These are phyloP conservation scores for Aechmea fasciata DNA, from an alignment of 176 grass and related monocot genomes.

Conservation along the genomic window DNA sequence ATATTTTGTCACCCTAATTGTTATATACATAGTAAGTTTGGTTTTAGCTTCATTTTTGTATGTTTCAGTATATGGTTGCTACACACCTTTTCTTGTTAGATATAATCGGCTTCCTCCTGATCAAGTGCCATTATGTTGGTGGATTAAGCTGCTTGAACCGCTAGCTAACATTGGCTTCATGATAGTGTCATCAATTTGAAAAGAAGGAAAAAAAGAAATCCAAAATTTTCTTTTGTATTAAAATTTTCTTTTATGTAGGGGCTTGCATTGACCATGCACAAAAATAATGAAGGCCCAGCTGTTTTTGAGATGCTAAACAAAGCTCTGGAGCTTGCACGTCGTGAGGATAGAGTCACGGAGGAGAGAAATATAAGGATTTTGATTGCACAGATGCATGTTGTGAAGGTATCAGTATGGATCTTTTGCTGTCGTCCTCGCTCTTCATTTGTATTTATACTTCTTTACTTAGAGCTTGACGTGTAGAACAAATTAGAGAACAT, in stretches of 20 bases:
- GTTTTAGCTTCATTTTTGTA: too few species aligned
- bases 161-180: too few species aligned
- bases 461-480: not conserved
- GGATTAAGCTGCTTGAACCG: not conserved
- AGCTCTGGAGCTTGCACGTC: conserved; percentile 60
- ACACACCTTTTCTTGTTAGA: not conserved
- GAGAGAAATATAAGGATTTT: conserved; percentile 79
- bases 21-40: too few species aligned
- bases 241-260: conserved; percentile 39
- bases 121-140: not conserved
- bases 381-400: conserved; percentile 85
- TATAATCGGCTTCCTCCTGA: not conserved
- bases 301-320: conserved; percentile 76
- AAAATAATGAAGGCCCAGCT: conserved; percentile 39
- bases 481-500: conserved; percentile 1
- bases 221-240: not conserved
- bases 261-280: conserved; percentile 65
- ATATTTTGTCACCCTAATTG: too few species aligned
- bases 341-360: conserved; percentile 58
- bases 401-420: conserved; percentile 35
- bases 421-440: not conserved
- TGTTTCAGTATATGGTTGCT: not conserved
- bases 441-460: conserved; percentile 3
- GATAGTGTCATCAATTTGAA: not conserved
- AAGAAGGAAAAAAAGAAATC: not conserved